Evolutionary conservation across 345 rosid species (phyloP).

Genomic region (Camelina sativa): DNA sequence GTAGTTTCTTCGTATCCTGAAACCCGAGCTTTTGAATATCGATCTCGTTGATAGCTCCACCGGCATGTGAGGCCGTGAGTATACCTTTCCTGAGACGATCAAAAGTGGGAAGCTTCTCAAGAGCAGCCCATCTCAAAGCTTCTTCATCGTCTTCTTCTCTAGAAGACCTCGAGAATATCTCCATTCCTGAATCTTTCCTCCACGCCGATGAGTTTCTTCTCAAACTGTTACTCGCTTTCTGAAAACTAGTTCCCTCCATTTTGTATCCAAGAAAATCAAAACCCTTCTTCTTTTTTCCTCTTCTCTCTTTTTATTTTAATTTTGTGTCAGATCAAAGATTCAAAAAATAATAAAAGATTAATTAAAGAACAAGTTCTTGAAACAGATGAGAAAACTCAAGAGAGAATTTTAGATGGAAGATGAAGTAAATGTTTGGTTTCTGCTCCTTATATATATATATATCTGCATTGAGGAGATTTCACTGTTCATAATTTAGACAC

Average conservation of each 20-base stretch:
- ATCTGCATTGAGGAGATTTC: constrained; percentile 21
- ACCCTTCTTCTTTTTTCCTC: neutral
- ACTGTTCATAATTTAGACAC: constrained; percentile 3
- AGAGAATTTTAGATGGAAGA: constrained; percentile 17
- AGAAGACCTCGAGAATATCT: constrained; percentile 61
- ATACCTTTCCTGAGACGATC: constrained; percentile 73
- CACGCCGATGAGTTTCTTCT: constrained; percentile 42
- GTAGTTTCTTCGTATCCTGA: constrained; percentile 68
- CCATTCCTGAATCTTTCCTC: constrained; percentile 49
- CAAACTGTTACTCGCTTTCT: constrained; percentile 50
- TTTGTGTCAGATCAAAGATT: constrained; percentile 18
- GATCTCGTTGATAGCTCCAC: constrained; percentile 57
- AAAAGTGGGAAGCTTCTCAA: constrained; percentile 84
- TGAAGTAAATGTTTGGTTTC: constrained; percentile 17
- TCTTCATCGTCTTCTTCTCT: constrained; percentile 78
- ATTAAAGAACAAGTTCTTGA: neutral
- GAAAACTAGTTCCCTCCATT: constrained; percentile 51
- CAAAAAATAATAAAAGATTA: constrained; percentile 14
- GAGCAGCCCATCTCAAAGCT: constrained; percentile 90
- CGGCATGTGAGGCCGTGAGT: constrained; percentile 53
- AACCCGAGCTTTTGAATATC: constrained; percentile 69
- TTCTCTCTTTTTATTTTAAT: neutral
- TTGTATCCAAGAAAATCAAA: constrained; percentile 31
- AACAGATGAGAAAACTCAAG: neutral
- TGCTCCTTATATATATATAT: constrained; percentile 4